These are phyloP conservation scores for Candida incommunis DNA, from an alignment of 805 yeast genomes.

Conservation along the genomic window DNA sequence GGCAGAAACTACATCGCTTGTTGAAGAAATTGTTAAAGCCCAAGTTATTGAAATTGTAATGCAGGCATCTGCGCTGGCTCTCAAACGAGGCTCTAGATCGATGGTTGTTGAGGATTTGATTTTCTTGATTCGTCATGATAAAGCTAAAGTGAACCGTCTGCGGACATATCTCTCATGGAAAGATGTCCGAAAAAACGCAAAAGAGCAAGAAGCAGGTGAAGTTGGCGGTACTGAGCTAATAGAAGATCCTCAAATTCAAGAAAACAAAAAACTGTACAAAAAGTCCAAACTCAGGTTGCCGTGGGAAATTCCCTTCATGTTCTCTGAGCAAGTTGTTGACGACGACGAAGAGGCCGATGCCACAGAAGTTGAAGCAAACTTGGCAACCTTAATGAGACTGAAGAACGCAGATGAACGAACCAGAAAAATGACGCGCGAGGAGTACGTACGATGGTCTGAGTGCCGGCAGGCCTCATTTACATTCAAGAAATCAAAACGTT, in stretches of 20 bases:
- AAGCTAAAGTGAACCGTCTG: slow-evolving; percentile 82
- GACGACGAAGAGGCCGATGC: slow-evolving; percentile 59
- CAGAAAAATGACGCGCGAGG: slow-evolving; percentile 85
- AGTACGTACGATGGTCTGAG: slow-evolving; percentile 97
- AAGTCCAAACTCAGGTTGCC: slow-evolving; percentile 75
- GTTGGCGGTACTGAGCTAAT: slow-evolving; percentile 37
- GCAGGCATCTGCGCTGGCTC: slow-evolving; percentile 68
- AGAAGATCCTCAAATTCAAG: slow-evolving; percentile 28
- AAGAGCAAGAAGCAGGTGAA: slow-evolving; percentile 46
- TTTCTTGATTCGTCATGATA: slow-evolving; percentile 81
- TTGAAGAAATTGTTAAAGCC: slow-evolving; percentile 88
- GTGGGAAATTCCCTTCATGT: slow-evolving; percentile 93
- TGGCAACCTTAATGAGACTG: slow-evolving; percentile 76
- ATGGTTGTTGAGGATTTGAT: slow-evolving; percentile 89
- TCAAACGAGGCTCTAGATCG: slow-evolving; percentile 64
- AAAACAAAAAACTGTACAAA: slow-evolving; percentile 37
- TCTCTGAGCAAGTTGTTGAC: slow-evolving; percentile 64
- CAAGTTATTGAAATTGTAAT: slow-evolving; percentile 77
- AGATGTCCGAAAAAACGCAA: slow-evolving; percentile 77
- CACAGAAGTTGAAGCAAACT: slow-evolving; percentile 77
- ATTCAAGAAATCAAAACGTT: slow-evolving; percentile 83
- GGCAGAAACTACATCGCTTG: slow-evolving; percentile 75
- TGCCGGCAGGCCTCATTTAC: slow-evolving; percentile 97
- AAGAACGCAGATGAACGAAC: slow-evolving; percentile 93
- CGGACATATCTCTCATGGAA: slow-evolving; percentile 93